Evolutionary conservation across 345 rosid species (phyloP).

Genomic region (Raphanus sativus): DNA sequence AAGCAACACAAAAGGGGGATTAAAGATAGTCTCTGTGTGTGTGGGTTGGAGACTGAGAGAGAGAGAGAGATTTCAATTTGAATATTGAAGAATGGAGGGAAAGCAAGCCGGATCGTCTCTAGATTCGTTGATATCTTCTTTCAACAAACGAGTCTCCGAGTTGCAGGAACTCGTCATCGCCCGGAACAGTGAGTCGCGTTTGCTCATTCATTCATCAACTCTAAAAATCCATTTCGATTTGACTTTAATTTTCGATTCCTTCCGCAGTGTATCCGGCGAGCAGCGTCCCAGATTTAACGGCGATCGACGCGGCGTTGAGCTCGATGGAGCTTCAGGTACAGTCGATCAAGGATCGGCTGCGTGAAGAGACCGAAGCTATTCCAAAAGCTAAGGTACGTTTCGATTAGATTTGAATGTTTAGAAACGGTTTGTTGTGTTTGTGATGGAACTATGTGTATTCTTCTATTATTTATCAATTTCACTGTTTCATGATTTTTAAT

Average conservation of each 20-base stretch:
- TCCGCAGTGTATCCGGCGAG: background rate
- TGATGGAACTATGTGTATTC: no score
- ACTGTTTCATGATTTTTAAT: no score
- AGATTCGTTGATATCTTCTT: conserved; percentile 63
- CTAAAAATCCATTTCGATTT: background rate
- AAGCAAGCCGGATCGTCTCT: conserved; percentile 69
- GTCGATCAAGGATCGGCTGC: conserved; percentile 51
- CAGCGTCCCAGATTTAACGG: background rate
- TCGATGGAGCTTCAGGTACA: conserved; percentile 84
- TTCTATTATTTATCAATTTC: no score
- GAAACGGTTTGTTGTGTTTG: no score
- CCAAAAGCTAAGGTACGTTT: conserved; percentile 74
- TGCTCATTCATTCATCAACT: background rate
- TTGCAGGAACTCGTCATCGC: conserved; percentile 89
- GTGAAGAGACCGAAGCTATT: conserved; percentile 74
- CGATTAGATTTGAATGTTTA: background rate
- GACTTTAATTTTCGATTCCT: background rate
- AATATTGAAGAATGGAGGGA: conserved; percentile 41
- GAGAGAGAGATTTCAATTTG: background rate
- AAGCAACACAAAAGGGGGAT: background rate
- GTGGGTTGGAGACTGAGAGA: background rate
- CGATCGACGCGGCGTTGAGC: conserved; percentile 61
- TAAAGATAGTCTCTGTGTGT: background rate
- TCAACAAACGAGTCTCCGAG: conserved; percentile 68
- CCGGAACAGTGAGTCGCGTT: conserved; percentile 67